These are phyloP conservation scores for Aureobasidium uvarum DNA, from an alignment of 2,329 filamentous ascomycete species.

Conservation along the genomic window DNA sequence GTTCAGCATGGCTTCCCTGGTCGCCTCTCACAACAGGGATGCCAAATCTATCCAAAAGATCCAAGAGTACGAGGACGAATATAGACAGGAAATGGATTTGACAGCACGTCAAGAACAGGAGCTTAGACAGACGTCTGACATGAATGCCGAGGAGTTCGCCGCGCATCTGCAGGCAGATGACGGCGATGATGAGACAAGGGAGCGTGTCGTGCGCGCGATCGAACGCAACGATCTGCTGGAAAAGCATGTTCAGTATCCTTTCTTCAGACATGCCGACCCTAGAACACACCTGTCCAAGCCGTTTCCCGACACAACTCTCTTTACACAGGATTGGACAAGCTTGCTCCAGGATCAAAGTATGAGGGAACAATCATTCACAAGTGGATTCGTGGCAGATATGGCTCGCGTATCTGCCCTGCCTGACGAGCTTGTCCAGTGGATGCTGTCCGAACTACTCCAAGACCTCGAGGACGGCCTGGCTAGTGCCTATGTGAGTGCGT, in stretches of 20 bases:
- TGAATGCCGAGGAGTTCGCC: constrained; percentile 29
- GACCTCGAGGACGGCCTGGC: constrained; percentile 40
- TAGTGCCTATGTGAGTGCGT: constrained; percentile 37
- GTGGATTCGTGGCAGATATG: constrained; percentile 45
- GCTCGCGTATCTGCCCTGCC: constrained; percentile 42
- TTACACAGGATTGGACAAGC: constrained; percentile 38
- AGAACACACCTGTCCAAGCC: constrained; percentile 28
- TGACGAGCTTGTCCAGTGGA: constrained; percentile 44
- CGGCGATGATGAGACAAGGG: constrained; percentile 41
- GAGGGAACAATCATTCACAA: constrained; percentile 44
- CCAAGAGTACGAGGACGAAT: constrained; percentile 33
- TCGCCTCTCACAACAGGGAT: constrained; percentile 8
- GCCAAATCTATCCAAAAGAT: constrained; percentile 31
- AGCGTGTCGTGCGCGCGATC: constrained; percentile 57
- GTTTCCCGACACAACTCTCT: constrained; percentile 37
- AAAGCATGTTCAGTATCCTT: constrained; percentile 55
- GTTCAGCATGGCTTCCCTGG: constrained; percentile 35
- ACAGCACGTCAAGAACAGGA: constrained; percentile 26
- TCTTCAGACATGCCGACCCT: constrained; percentile 48
- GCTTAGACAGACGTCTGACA: constrained; percentile 19
- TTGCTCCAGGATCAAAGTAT: constrained; percentile 38
- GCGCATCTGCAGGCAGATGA: constrained; percentile 44
- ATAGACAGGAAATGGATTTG: constrained; percentile 27
- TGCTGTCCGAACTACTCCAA: constrained; percentile 40
- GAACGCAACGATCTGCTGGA: constrained; percentile 60